Evolutionary conservation across 345 rosid species (phyloP).

Genomic region (Rhodamnia argentea): DNA sequence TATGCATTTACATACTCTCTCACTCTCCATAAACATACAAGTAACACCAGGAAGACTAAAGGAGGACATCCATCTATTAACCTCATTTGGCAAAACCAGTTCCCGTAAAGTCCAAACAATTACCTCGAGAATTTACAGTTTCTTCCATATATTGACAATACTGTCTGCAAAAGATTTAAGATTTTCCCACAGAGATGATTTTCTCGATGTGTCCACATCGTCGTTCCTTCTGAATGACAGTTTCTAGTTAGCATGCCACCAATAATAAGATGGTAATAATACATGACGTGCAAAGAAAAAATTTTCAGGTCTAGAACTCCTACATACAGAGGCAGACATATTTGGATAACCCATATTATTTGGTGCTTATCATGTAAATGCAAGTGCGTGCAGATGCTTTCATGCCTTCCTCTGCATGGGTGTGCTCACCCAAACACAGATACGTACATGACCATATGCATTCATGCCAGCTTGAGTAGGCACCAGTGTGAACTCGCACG

Average conservation of each 20-base stretch:
- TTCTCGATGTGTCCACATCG: conserved; percentile 5
- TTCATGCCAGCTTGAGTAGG: neutral
- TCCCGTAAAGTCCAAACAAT: neutral
- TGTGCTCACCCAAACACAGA: neutral
- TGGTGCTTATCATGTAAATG: neutral
- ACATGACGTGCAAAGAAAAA: neutral
- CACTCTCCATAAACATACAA: neutral
- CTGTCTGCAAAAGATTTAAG: conserved; percentile 29
- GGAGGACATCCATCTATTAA: neutral
- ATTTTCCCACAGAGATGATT: conserved; percentile 24
- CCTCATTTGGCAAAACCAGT: neutral
- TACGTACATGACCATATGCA: neutral
- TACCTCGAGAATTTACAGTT: conserved; percentile 4
- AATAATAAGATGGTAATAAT: neutral
- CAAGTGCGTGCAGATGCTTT: neutral
- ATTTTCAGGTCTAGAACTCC: neutral
- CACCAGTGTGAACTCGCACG: neutral
- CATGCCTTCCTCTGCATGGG: neutral
- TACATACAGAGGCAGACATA: neutral
- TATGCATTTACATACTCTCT: neutral
- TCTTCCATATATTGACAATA: conserved; percentile 25
- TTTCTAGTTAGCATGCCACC: neutral
- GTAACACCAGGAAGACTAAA: neutral
- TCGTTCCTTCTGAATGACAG: neutral
- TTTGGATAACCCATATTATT: neutral